Conservation (phyloP, 768 basidiomycete species). For the Pisolithus tinctorius region DNA sequence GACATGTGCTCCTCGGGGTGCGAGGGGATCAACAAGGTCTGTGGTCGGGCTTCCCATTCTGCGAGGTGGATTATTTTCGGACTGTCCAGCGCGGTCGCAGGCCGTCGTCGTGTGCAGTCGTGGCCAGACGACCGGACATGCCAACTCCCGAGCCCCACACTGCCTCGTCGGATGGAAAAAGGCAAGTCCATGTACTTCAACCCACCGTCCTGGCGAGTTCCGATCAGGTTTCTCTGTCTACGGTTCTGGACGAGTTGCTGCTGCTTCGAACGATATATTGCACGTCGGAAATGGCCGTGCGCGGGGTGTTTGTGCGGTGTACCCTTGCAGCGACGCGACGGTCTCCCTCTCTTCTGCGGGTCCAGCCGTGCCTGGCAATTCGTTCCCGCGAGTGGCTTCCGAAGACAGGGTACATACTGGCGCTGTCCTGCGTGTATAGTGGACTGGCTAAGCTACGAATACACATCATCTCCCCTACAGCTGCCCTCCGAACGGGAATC, state of each 20-base stretch:
- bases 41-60: background rate
- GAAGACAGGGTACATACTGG: background rate
- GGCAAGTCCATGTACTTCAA: background rate
- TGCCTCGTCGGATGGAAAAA: background rate
- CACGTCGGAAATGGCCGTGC: constrained; percentile 6
- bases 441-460: too few relatives aligned
- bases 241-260: too few relatives aligned
- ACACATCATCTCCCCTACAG: too few relatives aligned
- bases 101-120: background rate
- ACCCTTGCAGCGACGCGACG: background rate
- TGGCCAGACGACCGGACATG: background rate
- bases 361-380: background rate
- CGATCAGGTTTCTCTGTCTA: constrained; percentile 3
- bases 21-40: constrained; percentile 18
- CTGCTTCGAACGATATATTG: constrained; percentile 23
- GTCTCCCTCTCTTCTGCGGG: background rate
- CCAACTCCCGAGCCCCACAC: background rate
- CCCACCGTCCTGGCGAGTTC: constrained; percentile 15
- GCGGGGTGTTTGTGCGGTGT: background rate
- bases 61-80: background rate
- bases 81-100: background rate
- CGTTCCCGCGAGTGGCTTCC: background rate
- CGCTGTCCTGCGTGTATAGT: background rate
- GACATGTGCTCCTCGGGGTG: constrained; percentile 5
- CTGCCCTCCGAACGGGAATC: too few relatives aligned